Percentiles rank a stretch among this genome's conserved stretches.
phyloP scores from a whole-genome alignment of 805 yeast species.

The Priceomyces haplophilus region DNA sequence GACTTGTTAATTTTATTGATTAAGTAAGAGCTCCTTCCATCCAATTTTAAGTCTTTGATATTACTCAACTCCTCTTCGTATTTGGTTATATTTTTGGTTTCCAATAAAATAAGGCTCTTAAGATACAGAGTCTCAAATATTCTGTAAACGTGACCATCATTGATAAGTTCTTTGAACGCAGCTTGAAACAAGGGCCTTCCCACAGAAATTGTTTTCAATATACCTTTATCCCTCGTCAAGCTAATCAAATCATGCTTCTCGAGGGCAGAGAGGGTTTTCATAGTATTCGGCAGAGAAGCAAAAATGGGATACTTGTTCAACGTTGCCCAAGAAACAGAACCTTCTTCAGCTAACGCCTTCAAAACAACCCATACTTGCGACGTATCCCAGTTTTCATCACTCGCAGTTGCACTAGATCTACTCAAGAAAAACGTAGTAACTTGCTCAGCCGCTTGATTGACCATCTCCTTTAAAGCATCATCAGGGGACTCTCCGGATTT shows the following conservation, averaged over 20 bases:
- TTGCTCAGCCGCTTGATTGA: slow-evolving; percentile 82
- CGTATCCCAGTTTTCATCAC: slow-evolving; percentile 53
- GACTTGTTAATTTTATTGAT: slow-evolving; percentile 63
- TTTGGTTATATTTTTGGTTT: slow-evolving; percentile 57
- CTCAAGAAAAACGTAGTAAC: slow-evolving; percentile 72
- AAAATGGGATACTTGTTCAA: slow-evolving; percentile 58
- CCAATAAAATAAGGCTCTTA: slow-evolving; percentile 52
- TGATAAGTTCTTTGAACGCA: slow-evolving; percentile 67
- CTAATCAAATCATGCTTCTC: slow-evolving; percentile 78
- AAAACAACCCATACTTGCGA: slow-evolving; percentile 90
- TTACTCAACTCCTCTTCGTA: slow-evolving; percentile 71
- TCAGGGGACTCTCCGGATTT: slow-evolving; percentile 81
- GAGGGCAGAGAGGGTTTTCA: slow-evolving; percentile 54
- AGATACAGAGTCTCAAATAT: slow-evolving; percentile 65
- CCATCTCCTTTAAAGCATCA: slow-evolving; percentile 76
- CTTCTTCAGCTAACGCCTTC: slow-evolving; percentile 53
- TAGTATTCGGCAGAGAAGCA: slow-evolving; percentile 48
- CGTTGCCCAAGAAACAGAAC: slow-evolving; percentile 47
- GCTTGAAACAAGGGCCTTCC: slow-evolving; percentile 83
- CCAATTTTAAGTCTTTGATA: slow-evolving; percentile 51
- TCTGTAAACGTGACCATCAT: slow-evolving; percentile 54
- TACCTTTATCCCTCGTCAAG: slow-evolving; percentile 73
- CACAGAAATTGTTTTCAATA: slow-evolving; percentile 60
- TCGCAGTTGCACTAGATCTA: slow-evolving; percentile 15
- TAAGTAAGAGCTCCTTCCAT: slow-evolving; percentile 61